Base-by-base conservation (phyloP, 2,329 filamentous ascomycete genomes). In the Fusarium vanettenii region DNA sequence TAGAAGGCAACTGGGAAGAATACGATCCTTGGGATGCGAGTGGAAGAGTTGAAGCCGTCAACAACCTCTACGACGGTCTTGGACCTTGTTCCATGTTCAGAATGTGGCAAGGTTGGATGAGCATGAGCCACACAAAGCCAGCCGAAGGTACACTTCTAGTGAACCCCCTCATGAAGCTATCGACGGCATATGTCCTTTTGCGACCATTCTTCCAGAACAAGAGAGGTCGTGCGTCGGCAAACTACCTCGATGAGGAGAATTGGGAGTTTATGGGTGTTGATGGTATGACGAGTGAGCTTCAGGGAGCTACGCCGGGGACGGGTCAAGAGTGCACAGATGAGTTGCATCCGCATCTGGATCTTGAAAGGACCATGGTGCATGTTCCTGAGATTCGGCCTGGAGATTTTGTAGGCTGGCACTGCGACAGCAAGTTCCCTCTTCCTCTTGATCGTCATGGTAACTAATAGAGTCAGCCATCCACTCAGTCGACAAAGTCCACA, bases 61-160 rank as follows among this genome's bases (percentile, higher is more conserved):
- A 90, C 70, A 92, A 98, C 81, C 84, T 95, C 37, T 97, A 98
- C 81, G 88, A 94, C 60, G 94, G 95, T 1, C 88, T 95, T 0
- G 95, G 95, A 0, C 92, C 93, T 1, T 97, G 94, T 83, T 92
- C 89, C 55, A 94, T 95, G 86, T 95, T 98, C 83, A 89, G 96
- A 43, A 93, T 95, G 88, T 96, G 94, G 82, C 95, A 98, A 83
- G 95, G 95, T 20, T 98, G 95, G 95, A 83, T 98, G 62, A 90
- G 89, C 69, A 92, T 98, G 88, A 95, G 92, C 67, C 84, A 86
- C n/a, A 92, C 91, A 0, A 91, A 88, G 0, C 93, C 94, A 0
- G 87, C 88, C 6, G 92, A 97, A 84, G 95, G 95, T 1, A 97
- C 95, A 0, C 83, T 98, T 62, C 87, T 94, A 50, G 93, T 98